phyloP scores from a whole-genome alignment of 176 grass and related monocot species.

The Musa beccarii region DNA sequence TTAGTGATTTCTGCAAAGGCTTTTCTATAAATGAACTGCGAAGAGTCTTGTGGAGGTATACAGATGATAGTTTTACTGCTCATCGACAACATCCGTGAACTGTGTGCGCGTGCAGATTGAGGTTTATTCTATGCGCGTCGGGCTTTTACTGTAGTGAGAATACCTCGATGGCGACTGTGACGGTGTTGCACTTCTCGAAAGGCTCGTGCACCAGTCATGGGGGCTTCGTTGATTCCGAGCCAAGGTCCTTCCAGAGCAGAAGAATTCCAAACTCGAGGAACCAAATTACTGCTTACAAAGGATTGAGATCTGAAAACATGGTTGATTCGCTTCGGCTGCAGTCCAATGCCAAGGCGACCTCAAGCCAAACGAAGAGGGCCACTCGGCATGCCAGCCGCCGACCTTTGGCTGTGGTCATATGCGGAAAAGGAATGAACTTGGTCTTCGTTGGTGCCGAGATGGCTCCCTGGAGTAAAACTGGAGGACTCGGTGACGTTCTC shows the following conservation, averaged over 20 bases:
- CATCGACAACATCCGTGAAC: too few species aligned
- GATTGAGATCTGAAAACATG: conserved; percentile 1
- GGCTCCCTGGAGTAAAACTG: conserved; percentile 95
- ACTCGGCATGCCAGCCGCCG: neutral
- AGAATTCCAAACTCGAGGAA: conserved; percentile 6
- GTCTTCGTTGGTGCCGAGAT: conserved; percentile 73
- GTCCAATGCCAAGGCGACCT: conserved; percentile 3
- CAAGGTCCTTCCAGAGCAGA: conserved; percentile 18
- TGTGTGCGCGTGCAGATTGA: too few species aligned
- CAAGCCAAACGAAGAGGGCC: neutral
- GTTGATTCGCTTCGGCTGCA: conserved; percentile 27
- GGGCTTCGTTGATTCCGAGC: conserved; percentile 5
- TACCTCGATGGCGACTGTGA: conserved; percentile 36
- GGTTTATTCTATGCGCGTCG: too few species aligned
- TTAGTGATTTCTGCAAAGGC: too few species aligned
- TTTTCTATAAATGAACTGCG: too few species aligned
- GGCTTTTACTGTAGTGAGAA: too few species aligned
- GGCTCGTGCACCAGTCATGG: conserved; percentile 7
- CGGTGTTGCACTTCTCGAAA: conserved; percentile 40
- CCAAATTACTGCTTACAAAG: conserved; percentile 14
- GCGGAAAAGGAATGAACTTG: conserved; percentile 61
- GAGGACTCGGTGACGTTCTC: conserved; percentile 81
- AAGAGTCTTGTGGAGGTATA: too few species aligned
- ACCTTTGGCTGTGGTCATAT: conserved; percentile 18
- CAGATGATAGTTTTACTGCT: too few species aligned